A percentile compares a stretch with the other conserved stretches of the same genome.
Conservation (phyloP, 2,329 filamentous ascomycete species). For the Sclerotinia glacialis region DNA sequence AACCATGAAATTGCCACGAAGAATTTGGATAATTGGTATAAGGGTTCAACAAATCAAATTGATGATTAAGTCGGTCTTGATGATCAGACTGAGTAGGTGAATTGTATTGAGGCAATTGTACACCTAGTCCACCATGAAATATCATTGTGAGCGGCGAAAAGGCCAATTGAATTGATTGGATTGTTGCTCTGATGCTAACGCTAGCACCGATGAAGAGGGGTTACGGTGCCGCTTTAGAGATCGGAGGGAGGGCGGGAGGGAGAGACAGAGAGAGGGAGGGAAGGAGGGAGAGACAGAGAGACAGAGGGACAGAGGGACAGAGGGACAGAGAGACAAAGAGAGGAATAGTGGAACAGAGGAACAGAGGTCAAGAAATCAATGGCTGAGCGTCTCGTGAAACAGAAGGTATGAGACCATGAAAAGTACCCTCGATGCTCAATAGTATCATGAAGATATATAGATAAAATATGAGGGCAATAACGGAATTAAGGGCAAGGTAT, state of each 20-base stretch:
- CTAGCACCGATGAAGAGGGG: not conserved
- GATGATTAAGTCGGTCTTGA: conserved; percentile 1
- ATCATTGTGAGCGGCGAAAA: conserved; percentile 11
- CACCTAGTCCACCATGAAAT: conserved; percentile 6
- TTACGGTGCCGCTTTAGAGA: not conserved
- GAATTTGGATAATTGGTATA: not conserved
- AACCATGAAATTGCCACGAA: not conserved
- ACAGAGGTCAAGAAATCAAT: no score
- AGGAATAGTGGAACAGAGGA: no score
- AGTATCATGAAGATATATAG: not conserved
- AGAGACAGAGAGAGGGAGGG: no score
- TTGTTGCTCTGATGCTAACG: not conserved
- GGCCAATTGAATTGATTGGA: not conserved
- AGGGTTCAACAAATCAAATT: not conserved
- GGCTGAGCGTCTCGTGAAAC: not conserved
- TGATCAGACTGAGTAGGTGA: not conserved
- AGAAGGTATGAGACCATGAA: not conserved
- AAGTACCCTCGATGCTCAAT: not conserved
- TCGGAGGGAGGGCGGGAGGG: no score
- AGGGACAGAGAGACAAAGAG: no score
- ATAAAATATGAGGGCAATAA: not conserved
- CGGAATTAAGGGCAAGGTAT: not conserved
- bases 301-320: no score
- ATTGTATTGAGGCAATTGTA: not conserved
- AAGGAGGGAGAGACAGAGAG: no score